Base-by-base conservation (phyloP, 176 grass and related monocot species). In the Aegilops tauschii region DNA sequence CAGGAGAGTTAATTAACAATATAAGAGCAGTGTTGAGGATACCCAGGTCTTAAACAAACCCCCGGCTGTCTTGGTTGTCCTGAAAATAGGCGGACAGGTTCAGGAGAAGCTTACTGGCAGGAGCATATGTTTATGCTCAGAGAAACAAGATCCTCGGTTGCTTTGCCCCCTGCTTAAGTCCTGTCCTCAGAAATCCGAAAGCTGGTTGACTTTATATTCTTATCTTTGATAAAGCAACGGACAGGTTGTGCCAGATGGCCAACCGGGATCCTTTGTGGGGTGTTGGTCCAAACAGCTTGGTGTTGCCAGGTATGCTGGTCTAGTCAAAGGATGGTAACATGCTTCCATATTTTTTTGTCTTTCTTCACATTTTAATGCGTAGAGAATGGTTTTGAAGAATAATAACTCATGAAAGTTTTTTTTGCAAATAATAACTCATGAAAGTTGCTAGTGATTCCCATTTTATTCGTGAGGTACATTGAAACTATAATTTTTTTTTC, bases 51-150 rank as follows among this genome's bases (percentile, higher is more conserved):
- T 88, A 88, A 88, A 82, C 63, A 65, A 91, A 85, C 40, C 70
- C 31, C 13, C 23, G 65, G 2, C 50, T 85, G 31, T 85, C 71
- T 85, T 84, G 88, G 71, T 77, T 91, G 88, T 85, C 90, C 82
- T 78, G 86, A 72, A 88, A 88, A 91, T 78, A 34, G 82, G 86
- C 82, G 88, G 86, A 88, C 86, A 91, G 65, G 82, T 88, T 91
- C 82, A 91, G 86, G 86, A 82, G 86, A 91, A 91, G 88, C 86
- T 88, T 88, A 65, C 82, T 85, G 44, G 18, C 32, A 30, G 37
- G 70, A 85, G 63, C 63, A 85, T 87, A 81, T 88, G 82, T 88
- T 91, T 85, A 91, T 85, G 90, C 63, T 25, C 32, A 65, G 64
- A 88, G 86, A 91, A 88, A 31, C 77, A 82, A 58, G 65, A 88